A percentile compares a stretch with the other conserved stretches of the same genome.
phyloP scores from a whole-genome alignment of 179 eudicot species.

The Carnegiea gigantea region DNA sequence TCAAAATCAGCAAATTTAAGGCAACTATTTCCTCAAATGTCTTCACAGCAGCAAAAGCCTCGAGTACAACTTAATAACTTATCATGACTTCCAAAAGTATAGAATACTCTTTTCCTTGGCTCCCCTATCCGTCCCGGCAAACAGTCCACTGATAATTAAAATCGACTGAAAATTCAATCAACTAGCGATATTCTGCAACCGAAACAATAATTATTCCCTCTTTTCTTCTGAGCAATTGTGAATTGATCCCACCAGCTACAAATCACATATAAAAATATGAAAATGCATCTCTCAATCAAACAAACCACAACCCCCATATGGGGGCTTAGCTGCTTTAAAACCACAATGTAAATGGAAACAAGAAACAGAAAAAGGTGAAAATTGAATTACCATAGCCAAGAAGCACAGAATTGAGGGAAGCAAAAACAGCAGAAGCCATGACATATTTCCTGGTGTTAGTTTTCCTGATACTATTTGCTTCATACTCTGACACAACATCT shows the following conservation, averaged over 20 bases:
- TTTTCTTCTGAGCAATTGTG: background rate
- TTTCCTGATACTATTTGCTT: slow-evolving; percentile 32
- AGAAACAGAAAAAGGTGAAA: background rate
- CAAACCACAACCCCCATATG: background rate
- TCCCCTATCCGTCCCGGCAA: no score
- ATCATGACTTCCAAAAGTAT: no score
- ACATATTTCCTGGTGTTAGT: slow-evolving; percentile 57
- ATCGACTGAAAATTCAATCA: background rate
- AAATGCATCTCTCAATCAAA: background rate
- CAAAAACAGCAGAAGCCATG: slow-evolving; percentile 75
- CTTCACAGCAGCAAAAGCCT: background rate
- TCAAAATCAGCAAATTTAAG: background rate
- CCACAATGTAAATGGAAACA: background rate
- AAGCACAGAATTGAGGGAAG: slow-evolving; percentile 87
- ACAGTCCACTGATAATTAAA: background rate
- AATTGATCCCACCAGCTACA: background rate
- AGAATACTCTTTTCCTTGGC: no score
- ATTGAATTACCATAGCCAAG: slow-evolving; percentile 73
- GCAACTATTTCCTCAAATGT: background rate
- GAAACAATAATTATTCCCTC: background rate
- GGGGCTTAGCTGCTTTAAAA: background rate
- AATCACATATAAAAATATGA: background rate
- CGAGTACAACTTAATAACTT: no score
- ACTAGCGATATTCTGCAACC: background rate
- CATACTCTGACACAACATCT: slow-evolving; percentile 38